Base-by-base conservation (phyloP, 495 filamentous ascomycete species). In the Hypoxylon lenormandii region DNA sequence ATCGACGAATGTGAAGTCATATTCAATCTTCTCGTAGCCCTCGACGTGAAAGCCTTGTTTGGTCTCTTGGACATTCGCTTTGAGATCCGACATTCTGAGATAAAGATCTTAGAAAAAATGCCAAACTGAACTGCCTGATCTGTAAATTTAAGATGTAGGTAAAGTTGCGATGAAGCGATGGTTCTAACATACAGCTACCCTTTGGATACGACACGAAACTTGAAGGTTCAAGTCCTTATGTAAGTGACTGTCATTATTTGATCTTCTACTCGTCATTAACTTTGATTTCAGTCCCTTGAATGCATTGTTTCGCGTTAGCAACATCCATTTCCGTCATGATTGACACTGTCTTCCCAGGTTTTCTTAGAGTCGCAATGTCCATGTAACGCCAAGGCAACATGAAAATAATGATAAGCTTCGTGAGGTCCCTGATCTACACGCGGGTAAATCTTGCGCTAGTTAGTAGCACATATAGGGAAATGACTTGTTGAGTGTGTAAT, bases 1-100 rank as follows among this genome's bases (percentile, higher is more conserved):
- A 62, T 90, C 87, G 13, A 89, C 77, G 75, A 90, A 90, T 26
- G 83, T 81, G 76, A 90, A 90, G 64, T 88, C 87, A 72, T 90
- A 89, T 53, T 85, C 82, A 66, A 90, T 89, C 73, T 86, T 89
- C 77, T 89, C 87, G 63, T 86, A 87, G 22, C 87, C 88, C 58
- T 84, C 82, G 49, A 89, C 86, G 54, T 87, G 84, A 73, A 88
- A 88, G 16, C 86, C 87, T 16, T 71, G 76, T 49, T 80, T 77
- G 28, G 84, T 88, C 74, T 86, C 80, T 11, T 75, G 45, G 55
- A 90, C 87, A 12, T 79, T 82, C 19, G 88, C 87, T 40, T 80
- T 83, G 21, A 89, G 78, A 69, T 89, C 84, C 36, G 87, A 89
- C 86, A 89, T 89, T 46, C 53, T 80, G 72, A 64, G 4, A 46